phyloP scores from a whole-genome alignment of 805 yeast genomes.

The Metschnikowia bowlesiae region DNA sequence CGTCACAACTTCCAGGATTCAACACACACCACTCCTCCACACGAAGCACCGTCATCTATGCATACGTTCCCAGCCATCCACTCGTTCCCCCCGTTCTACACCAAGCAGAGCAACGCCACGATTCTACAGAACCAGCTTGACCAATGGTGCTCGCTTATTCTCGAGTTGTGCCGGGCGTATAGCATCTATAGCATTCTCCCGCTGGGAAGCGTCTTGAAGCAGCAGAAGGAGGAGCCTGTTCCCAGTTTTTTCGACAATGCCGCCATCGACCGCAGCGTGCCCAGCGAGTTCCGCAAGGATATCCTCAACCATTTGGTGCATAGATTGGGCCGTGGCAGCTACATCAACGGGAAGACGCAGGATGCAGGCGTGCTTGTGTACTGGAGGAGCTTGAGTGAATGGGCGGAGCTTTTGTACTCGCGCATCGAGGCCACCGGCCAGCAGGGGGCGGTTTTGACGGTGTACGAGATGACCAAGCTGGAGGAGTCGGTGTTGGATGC shows the following conservation, averaged over 20 bases:
- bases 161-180: slow-evolving; percentile 54
- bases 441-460: slow-evolving; percentile 67
- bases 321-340: slow-evolving; percentile 50
- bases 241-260: slow-evolving; percentile 47
- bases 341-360: slow-evolving; percentile 46
- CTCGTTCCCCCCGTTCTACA: slow-evolving; percentile 85
- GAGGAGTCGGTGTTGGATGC: slow-evolving; percentile 51
- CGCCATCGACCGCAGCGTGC: slow-evolving; percentile 48
- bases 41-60: not conserved
- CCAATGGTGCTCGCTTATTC: slow-evolving; percentile 70
- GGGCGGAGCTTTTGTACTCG: slow-evolving; percentile 33
- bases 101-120: slow-evolving; percentile 79
- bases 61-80: slow-evolving; percentile 41
- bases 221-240: slow-evolving; percentile 18
- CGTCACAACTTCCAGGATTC: not conserved
- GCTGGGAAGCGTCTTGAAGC: slow-evolving; percentile 27
- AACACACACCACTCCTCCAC: not conserved
- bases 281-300: slow-evolving; percentile 49
- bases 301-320: slow-evolving; percentile 56
- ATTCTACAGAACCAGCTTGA: slow-evolving; percentile 71
- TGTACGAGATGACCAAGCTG: slow-evolving; percentile 66
- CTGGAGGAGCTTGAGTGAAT: slow-evolving; percentile 53
- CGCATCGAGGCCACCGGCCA: slow-evolving; percentile 70
- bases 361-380: slow-evolving; percentile 62
- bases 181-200: slow-evolving; percentile 33